A percentile compares a stretch with the other conserved stretches of the same genome.
phyloP scores from a whole-genome alignment of 2,329 filamentous ascomycete species.

The Hortaea werneckii region DNA sequence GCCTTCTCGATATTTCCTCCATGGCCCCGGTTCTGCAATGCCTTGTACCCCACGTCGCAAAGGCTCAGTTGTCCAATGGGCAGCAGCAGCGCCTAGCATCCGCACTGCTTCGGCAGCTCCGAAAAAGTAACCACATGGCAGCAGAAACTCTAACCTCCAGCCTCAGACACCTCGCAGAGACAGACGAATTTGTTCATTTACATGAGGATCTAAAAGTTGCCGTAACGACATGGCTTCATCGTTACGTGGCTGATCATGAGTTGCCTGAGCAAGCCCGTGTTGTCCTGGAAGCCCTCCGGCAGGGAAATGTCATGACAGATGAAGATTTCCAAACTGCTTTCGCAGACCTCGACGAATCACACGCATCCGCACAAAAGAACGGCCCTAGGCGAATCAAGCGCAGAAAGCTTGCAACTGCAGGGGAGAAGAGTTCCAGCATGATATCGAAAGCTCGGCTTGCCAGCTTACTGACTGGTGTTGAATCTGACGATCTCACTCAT shows the following conservation, averaged over 20 bases:
- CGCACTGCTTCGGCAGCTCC: conserved; percentile 8
- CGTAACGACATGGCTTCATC: conserved; percentile 13
- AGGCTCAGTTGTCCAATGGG: not conserved
- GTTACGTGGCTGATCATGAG: conserved; percentile 8
- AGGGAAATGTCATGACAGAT: conserved; percentile 17
- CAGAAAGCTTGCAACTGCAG: conserved; percentile 4
- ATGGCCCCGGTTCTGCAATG: conserved; percentile 6
- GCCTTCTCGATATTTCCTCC: conserved; percentile 7
- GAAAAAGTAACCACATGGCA: not conserved
- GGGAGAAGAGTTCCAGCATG: not conserved
- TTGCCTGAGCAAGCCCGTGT: conserved; percentile 7
- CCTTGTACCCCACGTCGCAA: conserved; percentile 5
- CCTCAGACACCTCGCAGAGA: conserved; percentile 5
- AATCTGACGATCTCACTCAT: conserved; percentile 8
- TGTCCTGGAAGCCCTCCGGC: conserved; percentile 10
- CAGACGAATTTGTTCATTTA: conserved; percentile 9
- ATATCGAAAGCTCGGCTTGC: not conserved
- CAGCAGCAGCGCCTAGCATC: conserved; percentile 10
- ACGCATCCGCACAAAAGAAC: not conserved
- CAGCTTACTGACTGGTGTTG: conserved; percentile 11
- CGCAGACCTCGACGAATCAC: conserved; percentile 9
- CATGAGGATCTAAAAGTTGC: conserved; percentile 19
- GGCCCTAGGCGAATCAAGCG: conserved; percentile 9
- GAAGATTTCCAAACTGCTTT: conserved; percentile 11
- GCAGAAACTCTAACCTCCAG: conserved; percentile 11